A percentile compares a stretch with the other conserved stretches of the same genome.
Conservation (phyloP, 2,329 filamentous ascomycete genomes). For the Penicillium sp. region DNA sequence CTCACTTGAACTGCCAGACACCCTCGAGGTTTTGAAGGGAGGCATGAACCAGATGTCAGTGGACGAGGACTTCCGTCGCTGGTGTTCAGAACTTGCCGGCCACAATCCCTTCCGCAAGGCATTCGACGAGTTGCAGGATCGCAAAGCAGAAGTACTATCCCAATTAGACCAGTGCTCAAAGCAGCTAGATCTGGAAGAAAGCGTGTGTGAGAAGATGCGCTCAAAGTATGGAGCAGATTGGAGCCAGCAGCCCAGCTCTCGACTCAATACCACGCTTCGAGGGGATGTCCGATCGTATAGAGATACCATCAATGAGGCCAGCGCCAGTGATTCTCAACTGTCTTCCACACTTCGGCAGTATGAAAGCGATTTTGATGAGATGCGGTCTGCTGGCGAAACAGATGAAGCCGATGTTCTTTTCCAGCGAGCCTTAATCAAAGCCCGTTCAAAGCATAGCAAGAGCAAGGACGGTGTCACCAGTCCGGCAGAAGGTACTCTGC, state of each 20-base stretch:
- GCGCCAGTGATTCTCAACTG: constrained; percentile 79
- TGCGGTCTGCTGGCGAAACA: constrained; percentile 82
- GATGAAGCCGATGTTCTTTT: constrained; percentile 88
- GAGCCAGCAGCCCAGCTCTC: constrained; percentile 93
- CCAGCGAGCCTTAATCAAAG: constrained; percentile 79
- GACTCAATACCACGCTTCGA: constrained; percentile 81
- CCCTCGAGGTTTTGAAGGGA: constrained; percentile 87
- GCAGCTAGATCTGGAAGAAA: constrained; percentile 94
- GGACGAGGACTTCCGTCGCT: constrained; percentile 86
- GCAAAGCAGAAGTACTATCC: constrained; percentile 72
- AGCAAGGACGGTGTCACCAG: constrained; percentile 64
- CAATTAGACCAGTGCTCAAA: constrained; percentile 78
- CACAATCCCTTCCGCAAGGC: constrained; percentile 76
- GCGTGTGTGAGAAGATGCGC: constrained; percentile 98
- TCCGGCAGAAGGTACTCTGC: constrained; percentile 70
- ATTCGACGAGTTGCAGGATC: constrained; percentile 74
- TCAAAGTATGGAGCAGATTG: constrained; percentile 94
- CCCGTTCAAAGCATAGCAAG: constrained; percentile 57
- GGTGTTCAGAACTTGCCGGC: constrained; percentile 89
- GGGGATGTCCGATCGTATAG: constrained; percentile 85
- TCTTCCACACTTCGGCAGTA: constrained; percentile 81
- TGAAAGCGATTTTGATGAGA: constrained; percentile 88
- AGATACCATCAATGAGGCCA: constrained; percentile 85
- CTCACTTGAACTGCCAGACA: constrained; percentile 85
- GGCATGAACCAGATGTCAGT: constrained; percentile 84